phyloP scores from a whole-genome alignment of 1,284 basidiomycete genomes.

The Testicularia cyperi region DNA sequence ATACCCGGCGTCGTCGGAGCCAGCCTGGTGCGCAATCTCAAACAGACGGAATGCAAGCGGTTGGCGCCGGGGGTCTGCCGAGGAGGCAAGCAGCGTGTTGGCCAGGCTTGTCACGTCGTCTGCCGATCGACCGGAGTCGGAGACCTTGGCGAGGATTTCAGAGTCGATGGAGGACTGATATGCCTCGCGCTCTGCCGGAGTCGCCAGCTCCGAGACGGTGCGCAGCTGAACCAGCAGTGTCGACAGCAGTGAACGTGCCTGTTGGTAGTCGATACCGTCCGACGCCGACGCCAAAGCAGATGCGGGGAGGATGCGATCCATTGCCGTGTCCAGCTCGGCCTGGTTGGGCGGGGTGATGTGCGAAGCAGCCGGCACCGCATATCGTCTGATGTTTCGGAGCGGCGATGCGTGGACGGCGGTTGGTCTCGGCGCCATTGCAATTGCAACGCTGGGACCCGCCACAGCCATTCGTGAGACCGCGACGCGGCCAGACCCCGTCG shows the following conservation, averaged over 20 bases:
- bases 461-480: no score
- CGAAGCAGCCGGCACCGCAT: constrained; percentile 10
- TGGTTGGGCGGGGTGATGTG: constrained; percentile 8
- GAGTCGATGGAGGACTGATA: constrained; percentile 20
- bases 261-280: no score
- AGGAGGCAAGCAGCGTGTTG: constrained; percentile 15
- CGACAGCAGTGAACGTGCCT: constrained; percentile 14
- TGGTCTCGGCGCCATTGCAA: no score
- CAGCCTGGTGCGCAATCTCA: constrained; percentile 23
- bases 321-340: constrained; percentile 12
- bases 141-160: constrained; percentile 6
- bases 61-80: constrained; percentile 30
- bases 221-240: constrained; percentile 32
- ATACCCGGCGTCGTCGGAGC: constrained; percentile 44
- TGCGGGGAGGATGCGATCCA: constrained; percentile 19
- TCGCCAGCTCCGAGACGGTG: constrained; percentile 14
- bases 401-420: not conserved
- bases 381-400: constrained; percentile 1
- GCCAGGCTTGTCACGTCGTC: constrained; percentile 19
- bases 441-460: not conserved
- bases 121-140: constrained; percentile 3
- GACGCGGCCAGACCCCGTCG: no score
- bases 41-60: constrained; percentile 35
- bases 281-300: no score
- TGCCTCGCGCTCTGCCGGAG: constrained; percentile 8